These are phyloP conservation scores for Stemphylium vesicarium DNA, from an alignment of 2,329 filamentous ascomycete species.

Conservation along the genomic window DNA sequence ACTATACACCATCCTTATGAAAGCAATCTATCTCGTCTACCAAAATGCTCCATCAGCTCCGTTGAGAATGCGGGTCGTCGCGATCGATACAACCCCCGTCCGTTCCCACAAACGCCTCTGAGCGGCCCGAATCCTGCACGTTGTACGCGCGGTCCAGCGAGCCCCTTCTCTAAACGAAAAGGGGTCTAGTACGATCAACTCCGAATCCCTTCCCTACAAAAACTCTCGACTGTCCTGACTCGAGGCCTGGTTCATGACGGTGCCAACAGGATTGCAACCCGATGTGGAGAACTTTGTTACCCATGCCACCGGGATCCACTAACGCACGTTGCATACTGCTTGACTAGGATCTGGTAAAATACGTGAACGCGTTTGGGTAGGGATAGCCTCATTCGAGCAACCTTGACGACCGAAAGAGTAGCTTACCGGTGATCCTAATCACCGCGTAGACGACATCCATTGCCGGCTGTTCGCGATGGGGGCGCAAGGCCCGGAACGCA, in stretches of 20 bases:
- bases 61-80: background rate
- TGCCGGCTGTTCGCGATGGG: background rate
- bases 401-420: background rate
- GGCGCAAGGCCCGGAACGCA: background rate
- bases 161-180: background rate
- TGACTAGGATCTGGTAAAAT: background rate
- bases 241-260: background rate
- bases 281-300: background rate
- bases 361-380: background rate
- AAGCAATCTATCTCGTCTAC: background rate
- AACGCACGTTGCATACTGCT: background rate
- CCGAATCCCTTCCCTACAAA: background rate
- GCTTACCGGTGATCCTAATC: constrained; percentile 8
- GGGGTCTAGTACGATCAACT: background rate
- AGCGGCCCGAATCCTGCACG: constrained; percentile 3
- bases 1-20: background rate
- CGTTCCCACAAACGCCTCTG: background rate
- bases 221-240: background rate
- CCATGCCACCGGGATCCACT: background rate
- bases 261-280: background rate
- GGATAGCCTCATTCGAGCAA: background rate
- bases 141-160: constrained; percentile 1
- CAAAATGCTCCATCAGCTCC: background rate
- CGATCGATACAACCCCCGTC: background rate
- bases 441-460: background rate